These are phyloP conservation scores for Glycine latifolia DNA, from an alignment of 306 rosid genomes.

Conservation along the genomic window DNA sequence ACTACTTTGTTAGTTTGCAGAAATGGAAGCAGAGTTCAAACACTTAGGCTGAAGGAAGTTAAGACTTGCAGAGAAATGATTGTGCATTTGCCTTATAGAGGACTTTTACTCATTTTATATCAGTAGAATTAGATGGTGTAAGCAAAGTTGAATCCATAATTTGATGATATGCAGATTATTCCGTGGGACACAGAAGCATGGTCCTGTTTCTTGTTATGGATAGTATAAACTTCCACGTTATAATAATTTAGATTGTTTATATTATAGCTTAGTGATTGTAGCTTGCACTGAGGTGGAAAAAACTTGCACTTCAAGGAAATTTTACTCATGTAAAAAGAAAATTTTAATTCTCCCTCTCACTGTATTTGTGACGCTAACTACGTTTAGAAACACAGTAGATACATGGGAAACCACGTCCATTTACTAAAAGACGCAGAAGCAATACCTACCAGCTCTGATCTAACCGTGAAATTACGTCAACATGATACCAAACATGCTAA, in stretches of 20 bases:
- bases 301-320: conserved; percentile 18
- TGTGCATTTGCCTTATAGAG: neutral
- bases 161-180: neutral
- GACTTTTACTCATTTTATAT: neutral
- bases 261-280: too few species aligned
- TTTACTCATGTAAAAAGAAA: conserved; percentile 7
- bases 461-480: neutral
- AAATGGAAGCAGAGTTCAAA: too few species aligned
- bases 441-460: neutral
- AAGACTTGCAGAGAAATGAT: too few species aligned
- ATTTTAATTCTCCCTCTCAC: neutral
- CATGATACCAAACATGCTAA: neutral
- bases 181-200: neutral
- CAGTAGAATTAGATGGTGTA: neutral
- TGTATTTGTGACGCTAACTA: neutral
- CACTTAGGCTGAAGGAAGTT: too few species aligned
- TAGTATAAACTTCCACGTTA: neutral
- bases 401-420: neutral
- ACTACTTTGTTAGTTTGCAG: neutral
- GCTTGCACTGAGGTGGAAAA: neutral
- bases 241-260: too few species aligned
- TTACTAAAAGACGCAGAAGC: neutral
- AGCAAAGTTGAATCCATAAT: neutral
- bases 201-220: neutral
- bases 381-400: neutral